Evolutionary conservation across 305 asterid genomes (phyloP).

Genomic region (Petunia hybrid): DNA sequence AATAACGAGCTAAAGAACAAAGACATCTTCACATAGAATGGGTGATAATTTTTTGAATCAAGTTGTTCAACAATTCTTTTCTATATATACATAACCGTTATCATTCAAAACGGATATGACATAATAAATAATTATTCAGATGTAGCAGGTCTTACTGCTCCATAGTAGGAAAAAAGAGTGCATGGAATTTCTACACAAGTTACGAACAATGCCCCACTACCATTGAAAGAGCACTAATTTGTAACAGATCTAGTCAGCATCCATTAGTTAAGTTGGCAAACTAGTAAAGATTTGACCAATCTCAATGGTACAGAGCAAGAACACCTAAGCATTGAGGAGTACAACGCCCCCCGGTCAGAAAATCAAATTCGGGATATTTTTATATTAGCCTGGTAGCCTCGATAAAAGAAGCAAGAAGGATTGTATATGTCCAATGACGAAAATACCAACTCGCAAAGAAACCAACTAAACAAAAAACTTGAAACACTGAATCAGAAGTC

Average conservation of each 20-base stretch:
- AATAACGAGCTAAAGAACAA: neutral
- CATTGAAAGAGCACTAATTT: neutral
- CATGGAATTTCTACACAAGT: neutral
- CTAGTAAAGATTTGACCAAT: neutral
- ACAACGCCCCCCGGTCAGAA: conserved; percentile 18
- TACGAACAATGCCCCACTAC: neutral
- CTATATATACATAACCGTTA: neutral
- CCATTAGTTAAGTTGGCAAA: neutral
- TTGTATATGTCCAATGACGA: conserved; percentile 3
- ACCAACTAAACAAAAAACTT: neutral
- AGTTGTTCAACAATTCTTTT: neutral
- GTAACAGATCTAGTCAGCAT: neutral
- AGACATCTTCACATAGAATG: neutral
- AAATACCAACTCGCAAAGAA: neutral
- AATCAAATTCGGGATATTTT: neutral
- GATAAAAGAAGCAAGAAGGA: conserved; percentile 4
- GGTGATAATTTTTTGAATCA: neutral
- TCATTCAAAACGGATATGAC: neutral
- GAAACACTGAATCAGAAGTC: conserved; percentile 28
- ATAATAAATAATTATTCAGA: neutral
- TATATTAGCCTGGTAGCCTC: neutral
- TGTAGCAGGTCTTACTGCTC: neutral
- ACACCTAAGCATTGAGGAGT: neutral
- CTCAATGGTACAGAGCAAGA: neutral
- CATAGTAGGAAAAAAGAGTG: neutral